phyloP scores from a whole-genome alignment of 768 basidiomycete species.

The Piloderma croceum region DNA sequence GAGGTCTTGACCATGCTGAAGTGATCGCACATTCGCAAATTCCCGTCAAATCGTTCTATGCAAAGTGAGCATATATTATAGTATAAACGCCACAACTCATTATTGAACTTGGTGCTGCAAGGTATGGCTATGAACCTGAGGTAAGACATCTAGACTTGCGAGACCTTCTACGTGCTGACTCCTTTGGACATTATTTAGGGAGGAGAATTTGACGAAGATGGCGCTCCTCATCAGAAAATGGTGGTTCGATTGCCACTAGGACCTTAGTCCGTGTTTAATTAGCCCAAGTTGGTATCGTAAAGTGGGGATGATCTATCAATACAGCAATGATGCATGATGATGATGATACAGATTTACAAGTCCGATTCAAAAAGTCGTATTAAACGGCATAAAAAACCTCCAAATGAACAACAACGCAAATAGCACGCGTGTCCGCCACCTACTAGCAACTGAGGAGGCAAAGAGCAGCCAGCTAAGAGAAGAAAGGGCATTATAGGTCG shows the following conservation, averaged over 20 bases:
- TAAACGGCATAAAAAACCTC: slow-evolving; percentile 29
- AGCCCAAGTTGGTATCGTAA: too few species aligned
- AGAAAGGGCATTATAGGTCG: slow-evolving; percentile 2
- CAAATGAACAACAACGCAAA: slow-evolving; percentile 7
- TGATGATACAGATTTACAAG: too few species aligned
- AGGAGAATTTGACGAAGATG: slow-evolving; percentile 73
- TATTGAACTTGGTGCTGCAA: slow-evolving; percentile 15
- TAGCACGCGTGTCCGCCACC: neutral
- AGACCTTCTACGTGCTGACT: slow-evolving; percentile 4
- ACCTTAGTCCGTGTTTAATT: too few species aligned
- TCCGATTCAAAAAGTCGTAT: too few species aligned
- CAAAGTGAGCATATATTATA: slow-evolving; percentile 48
- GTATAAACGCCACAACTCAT: slow-evolving; percentile 15
- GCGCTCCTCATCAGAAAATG: slow-evolving; percentile 85
- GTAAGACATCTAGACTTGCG: slow-evolving; percentile 5
- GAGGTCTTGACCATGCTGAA: slow-evolving; percentile 26
- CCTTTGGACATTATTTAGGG: slow-evolving; percentile 38
- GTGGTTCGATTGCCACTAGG: slow-evolving; percentile 47
- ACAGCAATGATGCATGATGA: slow-evolving; percentile 31
- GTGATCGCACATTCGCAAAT: slow-evolving; percentile 70
- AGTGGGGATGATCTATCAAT: slow-evolving; percentile 40
- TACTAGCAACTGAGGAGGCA: slow-evolving; percentile 1
- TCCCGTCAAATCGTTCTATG: slow-evolving; percentile 66
- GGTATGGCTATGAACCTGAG: slow-evolving; percentile 27
- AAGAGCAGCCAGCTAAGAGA: slow-evolving; percentile 1